Base-by-base conservation (phyloP, 2,329 filamentous ascomycete genomes). In the Beauveria sp. region DNA sequence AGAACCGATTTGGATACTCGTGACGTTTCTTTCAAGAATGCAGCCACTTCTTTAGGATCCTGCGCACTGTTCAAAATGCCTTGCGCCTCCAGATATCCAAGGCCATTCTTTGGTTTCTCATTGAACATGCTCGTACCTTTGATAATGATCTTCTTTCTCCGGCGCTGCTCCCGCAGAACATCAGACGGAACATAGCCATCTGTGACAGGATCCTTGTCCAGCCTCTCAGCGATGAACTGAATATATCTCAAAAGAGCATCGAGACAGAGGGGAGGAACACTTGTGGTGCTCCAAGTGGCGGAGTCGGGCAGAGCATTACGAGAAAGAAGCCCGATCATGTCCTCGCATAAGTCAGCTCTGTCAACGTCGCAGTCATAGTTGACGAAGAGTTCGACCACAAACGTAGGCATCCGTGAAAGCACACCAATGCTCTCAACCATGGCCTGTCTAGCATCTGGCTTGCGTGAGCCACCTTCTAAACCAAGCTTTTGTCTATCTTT, bases 351-450 rank as follows among this genome's bases (percentile, higher is more conserved):
- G 75, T 99, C 94, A 56, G 87, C 88, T 55, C 92, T 85, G 70
- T 99, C 91, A 57, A 91, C 87, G 70, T 97, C 92, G 70, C 93
- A 99, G 73, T 99, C 94, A 71, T 97, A 99, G 73, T 99, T 99
- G 74, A 97, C 86, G 71, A 97, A 99, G 8, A 99, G 81, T 73
- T 99, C 96, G 12, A 89, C 86, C 85, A 97, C 92, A 70, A 96
- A 99, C 47, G 87, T 92, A 0, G 94, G 92, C 79, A 99, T 96
- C 47, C 96, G 84, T 43, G 92, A 90, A 63, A 99, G 79, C 59
- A 93, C 92, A 41, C 93, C 92, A 50, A 99, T 88, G 67, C 90
- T 96, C 76, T 99, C 94, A 5, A 99, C 91, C 94, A 99, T 99
- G 37, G 94, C 92, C 78, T 99, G 94, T 66, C 94, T 84, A 34